Evolutionary conservation across 2,329 filamentous ascomycete species (phyloP), one percentile per base, ranked within the genome.

Genomic region (Ciborinia camelliae): DNA sequence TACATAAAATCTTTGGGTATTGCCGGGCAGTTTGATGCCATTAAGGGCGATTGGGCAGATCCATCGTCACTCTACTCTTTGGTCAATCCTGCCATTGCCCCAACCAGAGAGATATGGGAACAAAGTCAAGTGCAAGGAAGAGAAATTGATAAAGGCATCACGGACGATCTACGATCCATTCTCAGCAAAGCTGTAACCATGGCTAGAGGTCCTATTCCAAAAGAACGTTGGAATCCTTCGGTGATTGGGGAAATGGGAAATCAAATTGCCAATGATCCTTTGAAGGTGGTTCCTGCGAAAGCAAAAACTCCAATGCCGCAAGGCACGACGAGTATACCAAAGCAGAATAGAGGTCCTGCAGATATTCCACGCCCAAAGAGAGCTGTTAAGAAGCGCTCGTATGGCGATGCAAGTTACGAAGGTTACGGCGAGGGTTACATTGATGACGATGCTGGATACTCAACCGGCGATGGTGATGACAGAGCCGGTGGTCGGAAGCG

Each of bases 341-440:
- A 52, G 43, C 47, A 50, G 28, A 59, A 51, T 7, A 60, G 57
- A 50, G 32, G 35, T 20, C 35, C 55, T 41, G 60, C 64, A 55
- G 75, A 75, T 12, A 55, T 67, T 14, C 76, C 79, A 47, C 81
- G 90, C 63, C 86, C 88, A 41, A 86, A 88, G 70, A 83, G 90
- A 55, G 80, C 81, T 63, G 82, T 85, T 67, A 91, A 90, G 79
- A 92, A 92, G 81, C 84, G 90, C 55, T 85, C 87, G 68, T 93
- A 92, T 73, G 86, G 88, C 47, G 90, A 93, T 68, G 84, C 82
- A 71, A 90, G 87, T 71, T 93, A 85, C 73, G 86, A 90, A 71
- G 90, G 90, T 50, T 92, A 92, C 72, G 84, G 85, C 52, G 89
- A 92, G 70, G 87, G 87, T 41, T 91, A 82, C 70, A 82, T 82